These are phyloP conservation scores for Pleoardoris graminearum DNA, from an alignment of 2,329 filamentous ascomycete genomes.

Conservation along the genomic window DNA sequence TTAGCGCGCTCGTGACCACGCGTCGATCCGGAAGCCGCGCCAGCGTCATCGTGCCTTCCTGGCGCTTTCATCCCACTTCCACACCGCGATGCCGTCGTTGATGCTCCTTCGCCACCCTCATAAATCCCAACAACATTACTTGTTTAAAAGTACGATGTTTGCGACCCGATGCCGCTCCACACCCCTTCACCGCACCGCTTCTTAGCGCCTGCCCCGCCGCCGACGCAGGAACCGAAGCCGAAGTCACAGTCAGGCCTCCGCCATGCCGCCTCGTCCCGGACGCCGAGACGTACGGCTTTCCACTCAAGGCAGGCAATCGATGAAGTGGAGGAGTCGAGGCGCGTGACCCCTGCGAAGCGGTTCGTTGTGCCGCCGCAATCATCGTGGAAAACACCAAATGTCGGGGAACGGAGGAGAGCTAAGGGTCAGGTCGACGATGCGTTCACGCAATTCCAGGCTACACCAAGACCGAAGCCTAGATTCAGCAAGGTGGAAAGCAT, in stretches of 20 bases:
- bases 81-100: not conserved
- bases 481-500: slow-evolving; percentile 41
- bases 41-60: not conserved
- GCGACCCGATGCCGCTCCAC: slow-evolving; percentile 27
- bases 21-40: not conserved
- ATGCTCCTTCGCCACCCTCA: not conserved
- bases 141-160: not conserved
- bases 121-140: too few relatives aligned
- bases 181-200: slow-evolving; percentile 43
- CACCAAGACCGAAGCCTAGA: slow-evolving; percentile 21
- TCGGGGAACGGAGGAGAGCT: not conserved
- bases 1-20: slow-evolving; percentile 2
- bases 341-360: slow-evolving; percentile 35
- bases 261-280: slow-evolving; percentile 21
- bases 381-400: slow-evolving; percentile 1
- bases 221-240: slow-evolving; percentile 21
- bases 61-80: not conserved
- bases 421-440: slow-evolving; percentile 8
- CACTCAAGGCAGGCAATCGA: not conserved
- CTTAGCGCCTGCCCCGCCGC: slow-evolving; percentile 25
- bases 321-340: slow-evolving; percentile 14
- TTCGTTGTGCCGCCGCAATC: slow-evolving; percentile 29
- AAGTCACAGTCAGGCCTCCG: slow-evolving; percentile 32
- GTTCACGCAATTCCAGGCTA: slow-evolving; percentile 8
- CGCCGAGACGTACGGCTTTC: slow-evolving; percentile 6